Base-by-base conservation (phyloP, 1,139 yeast species). In the Torulaspora pretoriensis region DNA sequence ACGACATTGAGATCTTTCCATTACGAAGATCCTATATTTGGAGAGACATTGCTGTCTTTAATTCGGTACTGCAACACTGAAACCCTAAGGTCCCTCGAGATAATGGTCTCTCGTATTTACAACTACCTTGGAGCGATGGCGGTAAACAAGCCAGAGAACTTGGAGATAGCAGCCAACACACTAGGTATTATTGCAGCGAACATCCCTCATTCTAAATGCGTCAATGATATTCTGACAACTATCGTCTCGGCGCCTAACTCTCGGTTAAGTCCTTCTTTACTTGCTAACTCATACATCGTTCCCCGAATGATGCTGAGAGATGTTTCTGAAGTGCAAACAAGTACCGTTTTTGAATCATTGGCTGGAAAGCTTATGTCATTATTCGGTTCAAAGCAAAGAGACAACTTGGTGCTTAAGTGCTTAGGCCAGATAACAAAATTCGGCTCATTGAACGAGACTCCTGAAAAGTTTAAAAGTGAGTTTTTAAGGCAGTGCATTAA, bases 171-270 rank as follows among this genome's bases (percentile, higher is more conserved):
- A 3, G 73, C 84, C 10, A 50, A 50, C 27, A 27, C 48, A 10
- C 27, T 56, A 2, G 90, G 85, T 25, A 74, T 83, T 3, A 63
- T 84, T 38, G 74, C 73, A 1, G 73, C 84, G 40, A 77, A 78
- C 51, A 71, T 71, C 1, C 40, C 46, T 0, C 59, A 56, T 4
- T 24, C 65, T 1, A 56, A 54, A 19, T 53, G 46, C n/a, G 40
- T 50, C 10, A 22, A 13, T 14, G 22, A 19, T 12, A 44, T 43
- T 5, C 27, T 47, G 3, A 31, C 7, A 8, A 25, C 39, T 13
- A 19, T 25, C 4, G 45, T 32, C 17, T 16, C 13, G 9, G 8
- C 33, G 5, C 17, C 27, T 10, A 27, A 23, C 6, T 14, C 12
- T 24, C 27, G 38, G 10, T 3, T 25, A 19, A 22, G 23, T 19